Percentiles rank a stretch among this genome's conserved stretches.
phyloP scores from a whole-genome alignment of 768 basidiomycete species.

The Suillus variegatus region DNA sequence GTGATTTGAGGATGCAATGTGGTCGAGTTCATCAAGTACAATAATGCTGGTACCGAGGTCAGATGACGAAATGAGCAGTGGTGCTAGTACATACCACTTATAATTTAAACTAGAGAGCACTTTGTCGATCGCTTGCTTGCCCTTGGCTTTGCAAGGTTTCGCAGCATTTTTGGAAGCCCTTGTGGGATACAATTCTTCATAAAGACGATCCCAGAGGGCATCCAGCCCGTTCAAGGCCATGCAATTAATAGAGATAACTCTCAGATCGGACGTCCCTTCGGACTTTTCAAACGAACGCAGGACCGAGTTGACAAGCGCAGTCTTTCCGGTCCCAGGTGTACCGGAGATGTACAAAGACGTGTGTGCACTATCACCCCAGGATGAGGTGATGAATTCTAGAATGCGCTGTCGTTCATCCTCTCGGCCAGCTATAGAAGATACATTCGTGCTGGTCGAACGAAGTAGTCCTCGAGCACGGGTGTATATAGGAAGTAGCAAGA shows the following conservation, averaged over 20 bases:
- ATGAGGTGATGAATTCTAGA: slow-evolving; percentile 57
- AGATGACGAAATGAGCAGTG: slow-evolving; percentile 15
- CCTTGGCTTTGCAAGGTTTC: slow-evolving; percentile 45
- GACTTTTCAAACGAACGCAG: slow-evolving; percentile 42
- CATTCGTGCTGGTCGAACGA: slow-evolving; percentile 66
- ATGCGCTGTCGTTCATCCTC: slow-evolving; percentile 61
- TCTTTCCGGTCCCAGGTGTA: slow-evolving; percentile 91
- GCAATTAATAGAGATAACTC: slow-evolving; percentile 70
- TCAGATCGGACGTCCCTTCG: slow-evolving; percentile 39
- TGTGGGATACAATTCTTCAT: slow-evolving; percentile 49
- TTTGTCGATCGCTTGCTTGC: slow-evolving; percentile 47
- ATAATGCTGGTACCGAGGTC: slow-evolving; percentile 52
- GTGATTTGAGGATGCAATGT: slow-evolving; percentile 66
- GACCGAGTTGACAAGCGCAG: slow-evolving; percentile 75
- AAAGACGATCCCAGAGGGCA: slow-evolving; percentile 68
- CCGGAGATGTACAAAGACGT: slow-evolving; percentile 87
- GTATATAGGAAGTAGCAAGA: slow-evolving; percentile 44
- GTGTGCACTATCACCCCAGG: slow-evolving; percentile 39
- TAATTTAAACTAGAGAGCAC: slow-evolving; percentile 42
- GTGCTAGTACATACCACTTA: slow-evolving; percentile 49
- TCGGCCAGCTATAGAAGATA: slow-evolving; percentile 64
- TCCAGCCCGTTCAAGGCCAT: slow-evolving; percentile 74
- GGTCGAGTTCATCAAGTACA: slow-evolving; percentile 86
- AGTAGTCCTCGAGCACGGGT: slow-evolving; percentile 70
- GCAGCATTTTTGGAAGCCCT: slow-evolving; percentile 36